Conservation (phyloP, 2,329 filamentous ascomycete genomes). For the Trichoderma atrobrunneum region DNA sequence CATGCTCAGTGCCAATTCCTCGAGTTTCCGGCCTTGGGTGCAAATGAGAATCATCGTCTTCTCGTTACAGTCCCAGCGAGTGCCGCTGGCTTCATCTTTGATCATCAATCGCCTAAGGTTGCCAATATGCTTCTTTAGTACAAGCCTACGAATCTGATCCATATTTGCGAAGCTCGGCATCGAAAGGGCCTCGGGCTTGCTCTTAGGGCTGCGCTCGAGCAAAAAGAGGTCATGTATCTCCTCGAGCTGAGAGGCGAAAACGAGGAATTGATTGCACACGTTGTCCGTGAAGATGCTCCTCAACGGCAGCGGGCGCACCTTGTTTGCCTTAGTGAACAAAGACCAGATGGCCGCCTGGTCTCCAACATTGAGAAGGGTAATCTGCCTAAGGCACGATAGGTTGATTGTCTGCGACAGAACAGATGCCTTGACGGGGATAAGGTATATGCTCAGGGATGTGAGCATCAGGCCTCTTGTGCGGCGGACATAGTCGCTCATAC, state of each 20-base stretch:
- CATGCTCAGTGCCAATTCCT: constrained; percentile 57
- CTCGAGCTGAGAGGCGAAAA: constrained; percentile 51
- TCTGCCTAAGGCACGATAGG: constrained; percentile 50
- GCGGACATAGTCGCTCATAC: constrained; percentile 53
- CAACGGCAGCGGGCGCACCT: constrained; percentile 48
- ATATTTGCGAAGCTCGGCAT: constrained; percentile 50
- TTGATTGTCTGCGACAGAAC: constrained; percentile 57
- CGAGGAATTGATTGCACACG: constrained; percentile 54
- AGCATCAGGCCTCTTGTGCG: constrained; percentile 57
- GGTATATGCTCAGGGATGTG: constrained; percentile 52
- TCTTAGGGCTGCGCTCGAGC: constrained; percentile 51
- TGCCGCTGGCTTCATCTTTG: constrained; percentile 50
- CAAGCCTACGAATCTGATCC: constrained; percentile 55
- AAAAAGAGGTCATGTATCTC: constrained; percentile 58
- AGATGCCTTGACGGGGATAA: constrained; percentile 59
- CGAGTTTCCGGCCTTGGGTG: constrained; percentile 45
- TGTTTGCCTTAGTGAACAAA: constrained; percentile 54
- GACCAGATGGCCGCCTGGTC: constrained; percentile 60
- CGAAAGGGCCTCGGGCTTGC: constrained; percentile 53
- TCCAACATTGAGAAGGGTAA: constrained; percentile 64
- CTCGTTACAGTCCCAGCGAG: constrained; percentile 56
- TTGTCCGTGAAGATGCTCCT: constrained; percentile 63
- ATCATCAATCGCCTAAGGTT: constrained; percentile 58
- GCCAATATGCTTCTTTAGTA: constrained; percentile 56
- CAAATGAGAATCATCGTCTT: constrained; percentile 55